phyloP scores from a whole-genome alignment of 2,329 filamentous ascomycete species.

The Sclerotinia subarctica region DNA sequence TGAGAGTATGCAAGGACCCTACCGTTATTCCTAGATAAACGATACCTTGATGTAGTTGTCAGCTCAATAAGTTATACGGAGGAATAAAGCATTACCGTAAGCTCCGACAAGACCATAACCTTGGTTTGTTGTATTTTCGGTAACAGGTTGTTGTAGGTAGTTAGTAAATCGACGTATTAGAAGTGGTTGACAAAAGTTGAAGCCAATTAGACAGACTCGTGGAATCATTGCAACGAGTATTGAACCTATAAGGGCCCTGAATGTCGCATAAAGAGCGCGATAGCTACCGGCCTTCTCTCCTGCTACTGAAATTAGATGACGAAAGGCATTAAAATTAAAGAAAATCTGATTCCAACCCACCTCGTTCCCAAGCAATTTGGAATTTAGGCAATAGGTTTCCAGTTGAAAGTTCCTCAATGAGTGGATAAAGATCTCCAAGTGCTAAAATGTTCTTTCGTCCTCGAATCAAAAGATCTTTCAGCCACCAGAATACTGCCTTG shows the following conservation, averaged over 20 bases:
- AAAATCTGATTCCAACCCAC: background rate
- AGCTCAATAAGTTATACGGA: conserved; percentile 8
- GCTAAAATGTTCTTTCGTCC: conserved; percentile 38
- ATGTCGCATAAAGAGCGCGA: background rate
- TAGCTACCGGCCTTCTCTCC: background rate
- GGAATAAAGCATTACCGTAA: conserved; percentile 12
- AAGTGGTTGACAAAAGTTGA: conserved; percentile 28
- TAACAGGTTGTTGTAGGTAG: conserved; percentile 29
- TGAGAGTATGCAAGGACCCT: background rate
- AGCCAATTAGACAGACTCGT: conserved; percentile 24
- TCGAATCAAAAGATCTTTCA: conserved; percentile 38
- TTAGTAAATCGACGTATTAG: conserved; percentile 20
- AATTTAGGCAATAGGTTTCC: background rate
- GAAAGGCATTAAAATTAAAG: background rate
- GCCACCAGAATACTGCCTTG: conserved; percentile 41
- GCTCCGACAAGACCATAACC: conserved; percentile 30
- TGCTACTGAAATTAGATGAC: background rate
- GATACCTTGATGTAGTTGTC: background rate
- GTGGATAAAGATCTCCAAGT: conserved; percentile 35
- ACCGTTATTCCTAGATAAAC: conserved; percentile 17
- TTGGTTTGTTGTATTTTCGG: conserved; percentile 3
- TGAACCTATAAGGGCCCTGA: background rate
- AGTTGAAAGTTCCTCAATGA: conserved; percentile 25
- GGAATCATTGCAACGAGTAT: background rate
- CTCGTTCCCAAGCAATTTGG: background rate